Conservation (phyloP, 2,329 filamentous ascomycete genomes). For the Aspergillus pseudoglaucus region DNA sequence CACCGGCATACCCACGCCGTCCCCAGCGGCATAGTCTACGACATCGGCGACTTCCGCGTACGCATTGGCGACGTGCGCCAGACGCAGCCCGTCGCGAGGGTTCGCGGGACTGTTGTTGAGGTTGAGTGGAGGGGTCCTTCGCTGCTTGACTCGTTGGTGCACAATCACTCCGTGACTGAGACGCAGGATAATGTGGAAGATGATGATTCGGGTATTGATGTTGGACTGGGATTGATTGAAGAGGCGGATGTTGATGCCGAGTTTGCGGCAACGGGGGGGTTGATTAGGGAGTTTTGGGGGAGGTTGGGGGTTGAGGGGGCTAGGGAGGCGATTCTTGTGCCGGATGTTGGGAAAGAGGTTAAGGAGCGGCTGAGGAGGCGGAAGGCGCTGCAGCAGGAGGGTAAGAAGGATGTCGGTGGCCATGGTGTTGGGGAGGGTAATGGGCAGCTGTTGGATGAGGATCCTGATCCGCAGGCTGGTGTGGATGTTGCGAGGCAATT, state of each 20-base stretch:
- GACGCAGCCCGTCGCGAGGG: slow-evolving; percentile 28
- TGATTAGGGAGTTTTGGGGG: slow-evolving; percentile 39
- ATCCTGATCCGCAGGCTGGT: slow-evolving; percentile 29
- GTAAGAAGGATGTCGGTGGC: neutral
- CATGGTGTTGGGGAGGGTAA: slow-evolving; percentile 8
- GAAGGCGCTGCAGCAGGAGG: slow-evolving; percentile 12
- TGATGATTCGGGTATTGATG: slow-evolving; percentile 21
- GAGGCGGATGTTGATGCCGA: slow-evolving; percentile 35
- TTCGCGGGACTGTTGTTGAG: slow-evolving; percentile 40
- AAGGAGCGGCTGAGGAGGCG: slow-evolving; percentile 22
- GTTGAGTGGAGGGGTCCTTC: slow-evolving; percentile 38
- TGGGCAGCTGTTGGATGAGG: slow-evolving; percentile 16
- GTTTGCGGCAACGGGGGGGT: slow-evolving; percentile 24
- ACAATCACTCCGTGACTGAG: slow-evolving; percentile 5
- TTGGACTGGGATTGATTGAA: slow-evolving; percentile 22
- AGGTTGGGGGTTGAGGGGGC: slow-evolving; percentile 31
- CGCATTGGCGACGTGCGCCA: slow-evolving; percentile 39
- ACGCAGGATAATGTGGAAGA: slow-evolving; percentile 6
- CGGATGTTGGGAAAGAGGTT: slow-evolving; percentile 34
- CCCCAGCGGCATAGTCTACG: slow-evolving; percentile 32
- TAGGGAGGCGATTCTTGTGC: slow-evolving; percentile 36
- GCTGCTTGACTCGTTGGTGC: slow-evolving; percentile 19
- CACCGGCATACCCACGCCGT: slow-evolving; percentile 35
- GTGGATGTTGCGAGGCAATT: slow-evolving; percentile 39
- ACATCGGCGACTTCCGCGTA: slow-evolving; percentile 38